A percentile compares a stretch with the other conserved stretches of the same genome.
phyloP scores from a whole-genome alignment of 768 basidiomycete genomes.

The Panaeolus cyanescens region DNA sequence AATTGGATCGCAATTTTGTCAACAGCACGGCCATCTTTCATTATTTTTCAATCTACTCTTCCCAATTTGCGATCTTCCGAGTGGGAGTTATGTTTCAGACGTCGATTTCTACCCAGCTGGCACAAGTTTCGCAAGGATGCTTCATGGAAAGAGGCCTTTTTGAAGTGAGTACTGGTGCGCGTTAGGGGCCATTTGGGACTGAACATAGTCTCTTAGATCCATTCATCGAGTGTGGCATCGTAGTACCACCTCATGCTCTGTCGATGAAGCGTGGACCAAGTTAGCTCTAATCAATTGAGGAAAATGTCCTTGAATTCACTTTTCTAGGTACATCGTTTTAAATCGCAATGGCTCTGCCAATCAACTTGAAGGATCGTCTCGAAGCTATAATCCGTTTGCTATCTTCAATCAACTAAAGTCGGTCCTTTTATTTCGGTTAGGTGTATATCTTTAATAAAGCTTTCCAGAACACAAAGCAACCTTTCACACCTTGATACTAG shows the following conservation, averaged over 20 bases:
- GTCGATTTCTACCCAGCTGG: slow-evolving; percentile 81
- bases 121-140: slow-evolving; percentile 63
- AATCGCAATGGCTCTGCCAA: slow-evolving; percentile 79
- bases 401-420: slow-evolving; percentile 83
- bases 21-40: slow-evolving; percentile 59
- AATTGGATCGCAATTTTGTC: slow-evolving; percentile 81
- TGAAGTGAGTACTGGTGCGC: slow-evolving; percentile 51
- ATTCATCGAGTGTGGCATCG: slow-evolving; percentile 73
- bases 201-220: slow-evolving; percentile 38
- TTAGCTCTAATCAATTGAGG: slow-evolving; percentile 29
- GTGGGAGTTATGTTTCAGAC: slow-evolving; percentile 76
- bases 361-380: slow-evolving; percentile 65
- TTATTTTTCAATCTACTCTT: slow-evolving; percentile 67
- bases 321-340: slow-evolving; percentile 65
- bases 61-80: slow-evolving; percentile 66
- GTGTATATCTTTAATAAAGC: not conserved
- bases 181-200: slow-evolving; percentile 6
- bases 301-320: slow-evolving; percentile 11
- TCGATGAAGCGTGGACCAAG: slow-evolving; percentile 86
- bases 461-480: slow-evolving; percentile 64
- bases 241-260: slow-evolving; percentile 65
- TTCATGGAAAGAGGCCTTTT: slow-evolving; percentile 65
- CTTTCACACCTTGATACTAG: slow-evolving; percentile 67
- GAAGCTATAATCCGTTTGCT: slow-evolving; percentile 63
- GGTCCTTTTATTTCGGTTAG: slow-evolving; percentile 17